These are phyloP conservation scores for Hemileia vastatrix DNA, from an alignment of 1,284 basidiomycete species.

Conservation along the genomic window DNA sequence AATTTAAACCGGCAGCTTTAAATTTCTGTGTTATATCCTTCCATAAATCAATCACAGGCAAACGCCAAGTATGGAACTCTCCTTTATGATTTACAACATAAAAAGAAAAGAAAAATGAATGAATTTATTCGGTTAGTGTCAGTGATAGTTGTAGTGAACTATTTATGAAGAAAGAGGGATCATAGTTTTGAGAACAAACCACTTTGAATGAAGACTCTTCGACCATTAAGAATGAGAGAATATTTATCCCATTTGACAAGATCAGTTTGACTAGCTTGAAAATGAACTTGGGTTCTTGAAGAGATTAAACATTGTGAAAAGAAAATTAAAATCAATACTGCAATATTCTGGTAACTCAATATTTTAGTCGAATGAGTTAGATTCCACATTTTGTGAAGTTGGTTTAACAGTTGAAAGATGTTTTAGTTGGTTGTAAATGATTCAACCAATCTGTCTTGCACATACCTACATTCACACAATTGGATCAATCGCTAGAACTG, in stretches of 20 bases:
- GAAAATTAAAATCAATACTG: too few species aligned
- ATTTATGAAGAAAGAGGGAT: not conserved
- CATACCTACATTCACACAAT: too few species aligned
- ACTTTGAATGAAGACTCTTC: constrained; percentile 51
- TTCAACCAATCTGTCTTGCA: too few species aligned
- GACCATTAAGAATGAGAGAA: constrained; percentile 52
- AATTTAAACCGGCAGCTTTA: constrained; percentile 68
- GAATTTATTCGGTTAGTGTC: not conserved
- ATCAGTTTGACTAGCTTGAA: constrained; percentile 38
- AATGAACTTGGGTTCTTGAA: too few species aligned
- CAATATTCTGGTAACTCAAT: too few species aligned
- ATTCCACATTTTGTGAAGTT: too few species aligned
- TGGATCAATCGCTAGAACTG: too few species aligned
- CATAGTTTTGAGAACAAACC: constrained; percentile 1
- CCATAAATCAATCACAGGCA: constrained; percentile 70
- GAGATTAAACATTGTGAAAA: too few species aligned
- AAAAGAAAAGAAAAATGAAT: not conserved
- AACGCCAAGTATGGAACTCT: constrained; percentile 71
- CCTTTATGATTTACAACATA: not conserved
- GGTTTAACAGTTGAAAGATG: too few species aligned
- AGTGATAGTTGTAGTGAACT: not conserved
- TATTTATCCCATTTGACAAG: constrained; percentile 56
- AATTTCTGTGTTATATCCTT: constrained; percentile 68
- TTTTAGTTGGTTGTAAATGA: too few species aligned
- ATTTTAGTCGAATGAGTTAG: too few species aligned